Evolutionary conservation across 176 grass and related monocot species (phyloP), one percentile per base, ranked within the genome.

Genomic region (Leersia perrieri): DNA sequence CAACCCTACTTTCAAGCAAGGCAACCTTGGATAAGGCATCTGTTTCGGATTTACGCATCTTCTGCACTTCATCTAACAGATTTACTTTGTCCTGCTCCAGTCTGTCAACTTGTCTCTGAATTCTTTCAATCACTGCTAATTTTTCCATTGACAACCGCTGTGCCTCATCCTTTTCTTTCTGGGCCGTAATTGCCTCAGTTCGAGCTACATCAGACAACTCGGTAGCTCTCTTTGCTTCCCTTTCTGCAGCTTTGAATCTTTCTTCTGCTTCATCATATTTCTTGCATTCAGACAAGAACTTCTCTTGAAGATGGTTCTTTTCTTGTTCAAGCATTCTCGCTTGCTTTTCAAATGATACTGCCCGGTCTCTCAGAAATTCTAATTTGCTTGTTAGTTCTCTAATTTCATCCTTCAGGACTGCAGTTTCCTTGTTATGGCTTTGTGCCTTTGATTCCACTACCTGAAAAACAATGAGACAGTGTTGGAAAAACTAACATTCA

Each of bases 291-390:
- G 83, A 72, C 29, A 92, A 20, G 15, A 90, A 88, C 70, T 81
- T 95, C 77, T 95, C 93, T 81, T 92, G 70, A 70, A 92, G 81
- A 87, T 95, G 87, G n/a, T 81, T 86, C 51, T 95, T 95, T 86
- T 92, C 90, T 86, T 95, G 90, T 77, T 95, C 90, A 12, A 95
- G 70, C 58, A 95, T 92, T 81, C 82, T 92, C 67, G 73, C 85
- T 74, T 95, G 85, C 40, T 88, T 88, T 79, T 92, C 90, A 77
- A 88, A 92, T 23, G 84, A 86, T 33, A 82, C 65, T 8, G 75
- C 49, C 72, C 66, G 86, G 0, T 86, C 83, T 85, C 91, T 95
- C 41, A 90, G 25, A 70, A 69, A 77, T 76, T 86, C 85, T 45
- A 95, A 28, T 66, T 90, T 95, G 66, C 73, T 18, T 10, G 60